Conservation (phyloP, 225 moss, liverwort and hornwort species). For the Sphagnum tenellum region DNA sequence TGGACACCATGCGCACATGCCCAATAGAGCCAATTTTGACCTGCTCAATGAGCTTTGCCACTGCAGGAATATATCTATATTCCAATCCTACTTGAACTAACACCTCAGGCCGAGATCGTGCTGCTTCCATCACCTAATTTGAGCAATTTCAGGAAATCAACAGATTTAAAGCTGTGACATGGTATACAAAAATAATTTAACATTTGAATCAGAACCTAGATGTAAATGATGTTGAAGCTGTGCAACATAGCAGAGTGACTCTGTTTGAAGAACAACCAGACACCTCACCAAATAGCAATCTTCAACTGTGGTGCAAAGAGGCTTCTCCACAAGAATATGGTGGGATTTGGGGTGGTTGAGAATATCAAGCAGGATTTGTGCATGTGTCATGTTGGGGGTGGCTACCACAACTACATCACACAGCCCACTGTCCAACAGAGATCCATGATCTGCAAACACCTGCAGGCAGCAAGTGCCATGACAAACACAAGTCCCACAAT, state of each 20-base stretch:
- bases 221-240: too few species aligned
- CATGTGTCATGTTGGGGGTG: constrained; percentile 91
- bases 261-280: too few species aligned
- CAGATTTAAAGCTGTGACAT: too few species aligned
- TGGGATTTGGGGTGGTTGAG: constrained; percentile 49
- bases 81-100: constrained; percentile 84
- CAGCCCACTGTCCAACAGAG: constrained; percentile 50
- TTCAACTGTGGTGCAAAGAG: constrained; percentile 66
- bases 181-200: too few species aligned
- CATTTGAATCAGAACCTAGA: too few species aligned
- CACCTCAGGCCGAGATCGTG: constrained; percentile 56
- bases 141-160: too few species aligned
- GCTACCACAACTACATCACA: constrained; percentile 68
- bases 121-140: constrained; percentile 56
- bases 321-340: constrained; percentile 78
- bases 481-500: too few species aligned
- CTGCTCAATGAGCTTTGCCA: constrained; percentile 48
- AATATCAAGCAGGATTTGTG: constrained; percentile 60
- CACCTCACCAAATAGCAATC: constrained; percentile 58
- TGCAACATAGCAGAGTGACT: too few species aligned
- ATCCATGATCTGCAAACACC: constrained; percentile 56
- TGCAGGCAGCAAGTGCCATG: constrained; percentile 8
- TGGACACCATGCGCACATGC: constrained; percentile 64
- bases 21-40: constrained; percentile 46
- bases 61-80: constrained; percentile 78